phyloP scores from a whole-genome alignment of 2,329 filamentous ascomycete genomes.

The Neurospora crassa region DNA sequence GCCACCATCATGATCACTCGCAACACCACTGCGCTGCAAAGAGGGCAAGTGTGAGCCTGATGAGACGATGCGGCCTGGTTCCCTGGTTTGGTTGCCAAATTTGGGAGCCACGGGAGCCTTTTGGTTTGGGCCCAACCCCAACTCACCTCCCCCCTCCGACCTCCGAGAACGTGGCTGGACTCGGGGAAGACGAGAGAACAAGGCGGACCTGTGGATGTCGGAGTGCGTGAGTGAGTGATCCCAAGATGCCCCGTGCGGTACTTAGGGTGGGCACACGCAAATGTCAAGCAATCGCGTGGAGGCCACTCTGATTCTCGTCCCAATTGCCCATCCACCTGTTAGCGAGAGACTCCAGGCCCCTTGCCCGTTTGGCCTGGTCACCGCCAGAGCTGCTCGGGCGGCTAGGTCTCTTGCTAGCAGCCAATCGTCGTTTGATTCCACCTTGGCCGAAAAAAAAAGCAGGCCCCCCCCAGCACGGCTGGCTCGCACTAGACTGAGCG shows the following conservation, averaged over 20 bases:
- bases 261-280: neutral
- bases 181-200: neutral
- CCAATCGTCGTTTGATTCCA: constrained; percentile 12
- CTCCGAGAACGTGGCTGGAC: neutral
- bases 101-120: neutral
- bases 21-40: neutral
- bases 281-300: neutral
- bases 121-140: neutral
- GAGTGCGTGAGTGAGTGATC: neutral
- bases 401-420: constrained; percentile 14
- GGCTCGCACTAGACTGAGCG: constrained; percentile 9
- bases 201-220: neutral
- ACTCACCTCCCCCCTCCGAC: neutral
- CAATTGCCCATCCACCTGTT: constrained; percentile 8
- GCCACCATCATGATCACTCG: neutral
- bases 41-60: neutral
- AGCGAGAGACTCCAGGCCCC: constrained; percentile 8
- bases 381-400: neutral
- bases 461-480: constrained; percentile 13
- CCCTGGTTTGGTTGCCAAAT: neutral
- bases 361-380: constrained; percentile 8
- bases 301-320: neutral
- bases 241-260: neutral
- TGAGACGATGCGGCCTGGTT: neutral
- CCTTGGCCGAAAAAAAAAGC: constrained; percentile 11